Base-by-base conservation (phyloP, 495 filamentous ascomycete genomes). In the Cercophora samala region DNA sequence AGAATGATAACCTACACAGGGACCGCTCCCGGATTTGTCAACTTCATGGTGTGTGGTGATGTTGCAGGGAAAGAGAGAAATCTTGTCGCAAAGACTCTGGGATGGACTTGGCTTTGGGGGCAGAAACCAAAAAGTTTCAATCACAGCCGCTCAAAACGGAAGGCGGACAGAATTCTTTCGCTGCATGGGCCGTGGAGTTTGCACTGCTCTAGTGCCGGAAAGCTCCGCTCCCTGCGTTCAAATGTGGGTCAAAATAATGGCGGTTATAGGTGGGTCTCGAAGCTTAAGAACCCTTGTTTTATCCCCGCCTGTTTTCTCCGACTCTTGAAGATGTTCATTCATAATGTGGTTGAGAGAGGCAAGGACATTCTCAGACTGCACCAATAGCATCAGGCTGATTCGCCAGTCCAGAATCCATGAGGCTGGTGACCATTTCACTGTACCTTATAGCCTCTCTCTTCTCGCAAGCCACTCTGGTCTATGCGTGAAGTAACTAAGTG, bases 21-120 rank as follows among this genome's bases (percentile, higher is more conserved):
- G 58, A 98, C 91, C 54, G 90, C 85, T 59, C 92, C 92, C 65
- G 92, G 89, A 69, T 91, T 94, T 25, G 91, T 90, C 73, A 97
- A 84, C 83, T 93, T 94, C 93, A 97, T 97, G 65, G 60, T 76
- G 69, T 58, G 46, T 74, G 66, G 22, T 24, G 63, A 19, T 54
- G 55, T 21, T 63, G 68, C 23, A 23, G 65, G 32, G 9, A 53
- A 62, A 26, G 11, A 51, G 64, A 58, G 17, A 53, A 42, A 9
- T 53, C 67, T 18, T 51, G 17, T 23, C 26, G 62, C 59, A 63
- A 65, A 60, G 8, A 9, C 37, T 46, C 37, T 46, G 37, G 13
- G 37, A 46, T 46, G 37, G 60, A 62, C 52, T 42, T 58, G 51
- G 32, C 46, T 52, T 60, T 21, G 24, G 25, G 25, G 71, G 71